Percentiles rank a stretch among this genome's conserved stretches.
These are phyloP conservation scores for Entrophospora sp. DNA, from an alignment of 192 early-diverging fungal genomes.

Conservation along the genomic window DNA sequence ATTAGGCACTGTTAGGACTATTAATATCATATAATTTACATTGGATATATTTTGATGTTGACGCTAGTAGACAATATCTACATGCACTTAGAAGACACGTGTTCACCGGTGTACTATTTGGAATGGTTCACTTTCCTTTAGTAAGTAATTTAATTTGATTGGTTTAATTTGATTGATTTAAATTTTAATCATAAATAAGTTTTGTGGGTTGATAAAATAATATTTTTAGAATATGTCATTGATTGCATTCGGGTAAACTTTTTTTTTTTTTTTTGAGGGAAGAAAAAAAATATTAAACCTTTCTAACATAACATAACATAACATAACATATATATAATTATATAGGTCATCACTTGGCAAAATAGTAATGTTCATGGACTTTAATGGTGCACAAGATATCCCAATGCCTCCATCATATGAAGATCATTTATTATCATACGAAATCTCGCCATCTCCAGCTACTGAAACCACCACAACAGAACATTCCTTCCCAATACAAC, in stretches of 20 bases:
- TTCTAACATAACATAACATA: too few species aligned
- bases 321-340: too few species aligned
- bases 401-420: not conserved
- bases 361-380: conserved; percentile 10
- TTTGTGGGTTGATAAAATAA: not conserved
- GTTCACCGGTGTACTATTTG: conserved; percentile 26
- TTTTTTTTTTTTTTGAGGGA: not conserved
- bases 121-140: conserved; percentile 24
- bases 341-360: not conserved
- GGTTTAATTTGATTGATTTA: too few species aligned
- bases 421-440: not conserved
- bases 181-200: not conserved
- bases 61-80: conserved; percentile 27
- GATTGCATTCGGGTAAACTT: conserved; percentile 11
- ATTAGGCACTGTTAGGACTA: conserved; percentile 25
- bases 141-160: not conserved
- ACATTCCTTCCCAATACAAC: not conserved
- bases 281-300: too few species aligned
- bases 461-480: not conserved
- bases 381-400: not conserved
- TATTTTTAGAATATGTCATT: not conserved
- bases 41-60: conserved; percentile 37
- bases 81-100: conserved; percentile 30
- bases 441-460: not conserved
- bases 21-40: conserved; percentile 31